Evolutionary conservation across 306 rosid genomes (phyloP).

Genomic region (Lathyrus aphaca): DNA sequence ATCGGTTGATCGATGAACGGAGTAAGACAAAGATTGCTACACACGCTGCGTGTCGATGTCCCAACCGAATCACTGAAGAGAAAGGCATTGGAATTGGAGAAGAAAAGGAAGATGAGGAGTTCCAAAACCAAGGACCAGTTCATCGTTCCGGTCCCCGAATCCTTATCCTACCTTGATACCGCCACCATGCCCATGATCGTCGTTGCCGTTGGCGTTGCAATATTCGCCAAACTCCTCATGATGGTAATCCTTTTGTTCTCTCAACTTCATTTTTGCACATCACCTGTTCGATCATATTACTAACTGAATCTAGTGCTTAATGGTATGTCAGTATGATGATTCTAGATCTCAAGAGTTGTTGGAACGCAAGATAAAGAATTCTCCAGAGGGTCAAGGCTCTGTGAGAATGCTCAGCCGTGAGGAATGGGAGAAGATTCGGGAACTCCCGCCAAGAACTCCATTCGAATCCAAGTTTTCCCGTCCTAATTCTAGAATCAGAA

Average conservation of each 20-base stretch:
- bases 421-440: conserved; percentile 50
- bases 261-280: conserved; percentile 13
- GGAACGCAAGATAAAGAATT: too few species aligned
- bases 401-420: conserved; percentile 49
- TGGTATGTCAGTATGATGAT: too few species aligned
- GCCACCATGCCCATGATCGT: conserved; percentile 37
- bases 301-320: too few species aligned
- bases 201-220: too few species aligned
- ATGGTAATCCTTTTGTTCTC: too few species aligned
- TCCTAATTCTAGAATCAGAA: conserved; percentile 47
- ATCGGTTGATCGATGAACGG: conserved; percentile 28
- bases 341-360: too few species aligned
- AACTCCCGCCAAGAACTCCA: conserved; percentile 49
- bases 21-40: conserved; percentile 40
- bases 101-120: conserved; percentile 44
- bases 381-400: neutral
- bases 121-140: conserved; percentile 52
- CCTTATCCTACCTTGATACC: conserved; percentile 70
- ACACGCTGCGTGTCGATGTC: conserved; percentile 25
- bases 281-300: neutral
- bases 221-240: too few species aligned
- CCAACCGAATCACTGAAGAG: conserved; percentile 28
- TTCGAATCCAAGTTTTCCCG: conserved; percentile 51
- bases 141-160: conserved; percentile 69
- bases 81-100: conserved; percentile 56